These are phyloP conservation scores for Flaveria sonorensis DNA, from an alignment of 129 eudicot species.

Conservation along the genomic window DNA sequence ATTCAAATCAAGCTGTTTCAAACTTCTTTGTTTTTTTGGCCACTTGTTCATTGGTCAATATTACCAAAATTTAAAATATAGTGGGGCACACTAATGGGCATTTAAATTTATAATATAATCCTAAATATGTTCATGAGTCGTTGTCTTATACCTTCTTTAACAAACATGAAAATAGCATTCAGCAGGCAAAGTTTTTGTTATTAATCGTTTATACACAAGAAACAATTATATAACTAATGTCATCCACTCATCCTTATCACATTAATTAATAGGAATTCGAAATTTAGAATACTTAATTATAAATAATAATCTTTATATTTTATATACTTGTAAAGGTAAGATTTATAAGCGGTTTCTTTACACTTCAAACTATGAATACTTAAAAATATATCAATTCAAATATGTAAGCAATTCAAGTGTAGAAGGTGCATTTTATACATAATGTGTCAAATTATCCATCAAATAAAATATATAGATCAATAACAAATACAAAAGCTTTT, in stretches of 20 bases:
- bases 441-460: too few species aligned
- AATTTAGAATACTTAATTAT: too few species aligned
- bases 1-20: not conserved
- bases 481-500: too few species aligned
- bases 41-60: conserved; percentile 10
- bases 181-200: not conserved
- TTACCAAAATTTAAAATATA: not conserved
- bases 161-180: conserved; percentile 5
- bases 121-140: not conserved
- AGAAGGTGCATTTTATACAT: too few species aligned
- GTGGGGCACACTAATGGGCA: conserved; percentile 14
- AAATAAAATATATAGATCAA: too few species aligned
- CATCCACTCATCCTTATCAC: not conserved
- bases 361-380: too few species aligned
- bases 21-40: conserved; percentile 4
- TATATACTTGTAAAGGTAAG: too few species aligned
- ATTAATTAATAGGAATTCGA: not conserved
- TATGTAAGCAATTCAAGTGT: too few species aligned
- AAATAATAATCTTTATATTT: too few species aligned
- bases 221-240: not conserved
- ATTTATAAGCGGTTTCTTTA: too few species aligned
- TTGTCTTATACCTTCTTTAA: not conserved
- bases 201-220: not conserved
- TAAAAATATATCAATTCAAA: too few species aligned
- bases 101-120: not conserved